These are phyloP conservation scores for Didymella segeticola DNA, from an alignment of 2,329 filamentous ascomycete genomes.

Conservation along the genomic window DNA sequence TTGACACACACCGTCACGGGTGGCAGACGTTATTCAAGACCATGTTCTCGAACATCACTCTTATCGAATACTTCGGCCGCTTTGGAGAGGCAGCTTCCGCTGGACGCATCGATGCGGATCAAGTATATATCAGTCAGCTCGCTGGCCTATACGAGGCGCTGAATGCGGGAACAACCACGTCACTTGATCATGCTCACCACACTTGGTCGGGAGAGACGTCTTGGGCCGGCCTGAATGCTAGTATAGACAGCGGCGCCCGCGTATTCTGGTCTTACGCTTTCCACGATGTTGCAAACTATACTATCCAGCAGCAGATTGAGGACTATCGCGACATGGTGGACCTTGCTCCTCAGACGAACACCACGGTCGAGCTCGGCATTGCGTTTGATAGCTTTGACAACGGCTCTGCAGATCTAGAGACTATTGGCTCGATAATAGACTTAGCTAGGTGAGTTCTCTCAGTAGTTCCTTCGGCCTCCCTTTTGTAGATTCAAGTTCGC, in stretches of 20 bases:
- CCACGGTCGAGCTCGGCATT: too few relatives aligned
- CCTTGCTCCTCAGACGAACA: conserved; percentile 5
- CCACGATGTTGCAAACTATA: conserved; percentile 38
- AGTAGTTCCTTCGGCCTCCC: too few relatives aligned
- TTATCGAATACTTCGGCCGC: conserved; percentile 23
- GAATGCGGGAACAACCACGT: conserved; percentile 61
- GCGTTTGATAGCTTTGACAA: too few relatives aligned
- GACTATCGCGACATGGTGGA: conserved; percentile 18
- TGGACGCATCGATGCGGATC: conserved; percentile 22
- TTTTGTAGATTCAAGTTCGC: too few relatives aligned
- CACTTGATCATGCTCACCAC: conserved; percentile 47
- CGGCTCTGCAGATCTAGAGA: too few relatives aligned
- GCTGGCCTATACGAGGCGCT: conserved; percentile 57
- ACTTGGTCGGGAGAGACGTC: conserved; percentile 54
- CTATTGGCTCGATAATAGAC: too few relatives aligned
- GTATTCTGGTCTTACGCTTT: conserved; percentile 56
- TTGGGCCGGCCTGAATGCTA: conserved; percentile 56
- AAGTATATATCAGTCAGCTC: conserved; percentile 33
- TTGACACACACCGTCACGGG: conserved; percentile 60
- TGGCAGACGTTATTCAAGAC: conserved; percentile 64
- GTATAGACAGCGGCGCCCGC: conserved; percentile 51
- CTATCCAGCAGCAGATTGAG: conserved; percentile 13
- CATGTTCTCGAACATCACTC: conserved; percentile 56
- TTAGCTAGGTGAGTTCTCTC: too few relatives aligned
- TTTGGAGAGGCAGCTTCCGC: conserved; percentile 17